A percentile compares a stretch with the other conserved stretches of the same genome.
Conservation (phyloP, 1,284 basidiomycete species). For the Cutaneotrichosporon dermatis region DNA sequence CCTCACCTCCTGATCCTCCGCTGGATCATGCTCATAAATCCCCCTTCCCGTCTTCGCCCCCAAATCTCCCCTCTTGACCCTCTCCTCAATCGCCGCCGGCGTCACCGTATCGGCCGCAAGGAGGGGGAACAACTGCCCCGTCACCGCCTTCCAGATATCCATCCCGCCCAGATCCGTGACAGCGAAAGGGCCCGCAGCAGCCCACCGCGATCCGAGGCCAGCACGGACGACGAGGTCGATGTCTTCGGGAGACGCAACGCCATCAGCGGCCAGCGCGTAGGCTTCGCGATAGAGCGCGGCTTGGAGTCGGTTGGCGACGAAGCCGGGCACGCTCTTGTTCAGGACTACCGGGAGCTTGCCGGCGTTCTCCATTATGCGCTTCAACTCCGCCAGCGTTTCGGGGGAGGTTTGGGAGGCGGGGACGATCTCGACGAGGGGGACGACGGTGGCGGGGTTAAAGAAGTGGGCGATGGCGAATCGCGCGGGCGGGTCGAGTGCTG, state of each 20-base stretch:
- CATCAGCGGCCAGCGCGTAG: constrained; percentile 10
- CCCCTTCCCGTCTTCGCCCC: constrained; percentile 13
- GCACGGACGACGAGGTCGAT: constrained; percentile 14
- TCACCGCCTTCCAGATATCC: constrained; percentile 17
- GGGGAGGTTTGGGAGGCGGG: background rate
- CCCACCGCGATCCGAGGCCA: constrained; percentile 11
- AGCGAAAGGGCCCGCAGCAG: constrained; percentile 12
- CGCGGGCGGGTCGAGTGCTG: background rate
- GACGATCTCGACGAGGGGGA: constrained; percentile 15
- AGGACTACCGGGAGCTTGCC: constrained; percentile 16
- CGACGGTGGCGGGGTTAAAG: constrained; percentile 13
- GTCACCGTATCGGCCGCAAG: constrained; percentile 1
- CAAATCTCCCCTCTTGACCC: constrained; percentile 3
- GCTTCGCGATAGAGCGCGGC: constrained; percentile 15
- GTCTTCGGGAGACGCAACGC: constrained; percentile 12
- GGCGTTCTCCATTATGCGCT: background rate
- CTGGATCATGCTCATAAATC: constrained; percentile 6
- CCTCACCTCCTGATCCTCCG: constrained; percentile 4
- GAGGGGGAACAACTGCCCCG: constrained; percentile 11
- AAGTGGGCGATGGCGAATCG: constrained; percentile 19
- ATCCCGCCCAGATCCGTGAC: constrained; percentile 13
- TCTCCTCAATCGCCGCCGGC: constrained; percentile 5
- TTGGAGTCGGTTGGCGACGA: constrained; percentile 17
- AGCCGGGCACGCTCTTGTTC: constrained; percentile 8
- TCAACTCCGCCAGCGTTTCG: constrained; percentile 5